Conservation (phyloP, 495 filamentous ascomycete genomes). For the Tetracladium setigerum region DNA sequence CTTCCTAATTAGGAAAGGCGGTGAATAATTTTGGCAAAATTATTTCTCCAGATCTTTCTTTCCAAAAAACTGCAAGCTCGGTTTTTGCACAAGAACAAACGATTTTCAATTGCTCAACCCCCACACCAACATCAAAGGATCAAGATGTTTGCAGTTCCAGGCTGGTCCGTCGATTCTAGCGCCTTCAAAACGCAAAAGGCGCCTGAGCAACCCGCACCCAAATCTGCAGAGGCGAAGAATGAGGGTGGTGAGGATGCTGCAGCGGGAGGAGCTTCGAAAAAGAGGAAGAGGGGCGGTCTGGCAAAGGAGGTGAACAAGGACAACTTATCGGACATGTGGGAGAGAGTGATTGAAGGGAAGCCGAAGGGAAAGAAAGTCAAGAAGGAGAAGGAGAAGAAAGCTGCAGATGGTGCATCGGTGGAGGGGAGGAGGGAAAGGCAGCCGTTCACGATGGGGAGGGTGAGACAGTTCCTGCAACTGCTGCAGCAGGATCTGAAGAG, state of each 20-base stretch:
- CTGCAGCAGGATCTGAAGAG: not conserved
- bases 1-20: too few relatives aligned
- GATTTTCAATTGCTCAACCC: not conserved
- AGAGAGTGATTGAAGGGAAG: slow-evolving; percentile 69
- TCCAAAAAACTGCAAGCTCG: too few relatives aligned
- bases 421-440: slow-evolving; percentile 9
- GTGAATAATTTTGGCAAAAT: too few relatives aligned
- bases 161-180: slow-evolving; percentile 72
- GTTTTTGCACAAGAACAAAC: not conserved
- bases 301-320: slow-evolving; percentile 48
- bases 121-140: not conserved
- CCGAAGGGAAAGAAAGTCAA: slow-evolving; percentile 18
- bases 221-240: slow-evolving; percentile 17
- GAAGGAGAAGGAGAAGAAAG: slow-evolving; percentile 23
- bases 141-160: slow-evolving; percentile 87
- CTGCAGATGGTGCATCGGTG: not conserved
- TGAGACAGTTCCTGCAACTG: not conserved
- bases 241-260: slow-evolving; percentile 1
- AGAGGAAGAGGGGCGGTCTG: slow-evolving; percentile 48
- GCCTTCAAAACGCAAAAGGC: slow-evolving; percentile 62
- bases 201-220: slow-evolving; percentile 11
- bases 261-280: slow-evolving; percentile 31
- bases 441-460: not conserved
- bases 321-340: slow-evolving; percentile 72
- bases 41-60: too few relatives aligned